These are phyloP conservation scores for Saussurea involucrata DNA, from an alignment of 129 eudicot genomes.

Conservation along the genomic window DNA sequence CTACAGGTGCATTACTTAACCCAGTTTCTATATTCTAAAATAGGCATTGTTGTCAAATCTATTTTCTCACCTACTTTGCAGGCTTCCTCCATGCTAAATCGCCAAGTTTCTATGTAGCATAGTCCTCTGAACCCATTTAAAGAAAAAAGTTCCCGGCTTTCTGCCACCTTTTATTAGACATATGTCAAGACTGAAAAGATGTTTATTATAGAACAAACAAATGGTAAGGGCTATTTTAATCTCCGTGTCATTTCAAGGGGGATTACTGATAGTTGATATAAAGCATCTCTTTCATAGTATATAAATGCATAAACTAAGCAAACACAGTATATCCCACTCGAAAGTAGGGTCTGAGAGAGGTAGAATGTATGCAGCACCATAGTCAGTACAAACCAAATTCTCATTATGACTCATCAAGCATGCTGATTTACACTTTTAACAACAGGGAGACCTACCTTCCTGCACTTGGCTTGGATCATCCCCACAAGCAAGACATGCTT, in stretches of 20 bases:
- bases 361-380: background rate
- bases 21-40: background rate
- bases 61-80: constrained; percentile 4
- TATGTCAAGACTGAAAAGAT: constrained; percentile 1
- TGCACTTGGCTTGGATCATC: constrained; percentile 84
- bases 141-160: background rate
- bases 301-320: background rate
- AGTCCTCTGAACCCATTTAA: no score
- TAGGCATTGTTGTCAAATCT: constrained; percentile 3
- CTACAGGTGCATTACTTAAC: constrained; percentile 9
- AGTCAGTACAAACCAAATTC: constrained; percentile 4
- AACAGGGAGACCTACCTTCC: constrained; percentile 53
- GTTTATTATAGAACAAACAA: background rate
- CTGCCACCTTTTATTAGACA: background rate
- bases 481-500: constrained; percentile 82
- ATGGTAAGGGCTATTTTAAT: background rate
- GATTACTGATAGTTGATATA: no score
- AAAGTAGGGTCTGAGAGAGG: background rate
- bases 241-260: background rate
- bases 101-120: no score
- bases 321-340: background rate
- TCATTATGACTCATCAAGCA: constrained; percentile 6
- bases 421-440: constrained; percentile 3
- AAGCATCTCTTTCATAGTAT: background rate
- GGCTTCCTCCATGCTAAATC: background rate